These are phyloP conservation scores for Cystobasidium onofrii DNA, from an alignment of 768 basidiomycete species.

Conservation along the genomic window DNA sequence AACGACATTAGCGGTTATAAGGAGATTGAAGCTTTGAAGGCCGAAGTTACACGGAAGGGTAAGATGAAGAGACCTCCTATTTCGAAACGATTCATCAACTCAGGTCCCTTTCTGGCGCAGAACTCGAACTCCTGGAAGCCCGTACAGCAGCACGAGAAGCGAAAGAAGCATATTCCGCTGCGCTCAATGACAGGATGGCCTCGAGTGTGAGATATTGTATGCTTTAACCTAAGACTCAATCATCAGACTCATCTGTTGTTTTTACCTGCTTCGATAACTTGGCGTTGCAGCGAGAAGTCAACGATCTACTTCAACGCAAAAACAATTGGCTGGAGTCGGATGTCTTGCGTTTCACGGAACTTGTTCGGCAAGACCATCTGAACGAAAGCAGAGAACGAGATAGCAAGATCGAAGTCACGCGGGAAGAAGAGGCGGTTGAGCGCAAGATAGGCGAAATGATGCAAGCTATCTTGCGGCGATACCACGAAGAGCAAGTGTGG, in stretches of 20 bases:
- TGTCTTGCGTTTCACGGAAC: slow-evolving; percentile 73
- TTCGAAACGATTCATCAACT: neutral
- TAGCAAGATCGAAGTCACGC: slow-evolving; percentile 60
- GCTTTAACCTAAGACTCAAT: no score
- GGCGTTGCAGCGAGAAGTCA: slow-evolving; percentile 87
- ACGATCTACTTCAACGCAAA: slow-evolving; percentile 88
- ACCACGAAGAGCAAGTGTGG: slow-evolving; percentile 99
- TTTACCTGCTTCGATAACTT: no score
- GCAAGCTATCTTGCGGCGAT: slow-evolving; percentile 71
- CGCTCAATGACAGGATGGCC: slow-evolving; percentile 49
- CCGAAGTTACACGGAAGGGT: slow-evolving; percentile 74
- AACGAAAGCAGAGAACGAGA: slow-evolving; percentile 69
- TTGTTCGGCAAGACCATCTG: slow-evolving; percentile 82
- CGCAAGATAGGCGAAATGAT: slow-evolving; percentile 63
- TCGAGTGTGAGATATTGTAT: slow-evolving; percentile 1
- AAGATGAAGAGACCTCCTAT: slow-evolving; percentile 41
- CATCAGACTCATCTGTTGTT: no score
- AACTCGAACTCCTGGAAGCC: slow-evolving; percentile 61
- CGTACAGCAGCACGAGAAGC: slow-evolving; percentile 62
- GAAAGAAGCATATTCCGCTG: slow-evolving; percentile 66
- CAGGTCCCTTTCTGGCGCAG: slow-evolving; percentile 51
- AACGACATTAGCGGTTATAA: slow-evolving; percentile 62
- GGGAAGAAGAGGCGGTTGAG: slow-evolving; percentile 72
- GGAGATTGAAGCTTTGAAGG: slow-evolving; percentile 73
- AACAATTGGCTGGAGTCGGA: slow-evolving; percentile 84